A percentile compares a stretch with the other conserved stretches of the same genome.
Evolutionary conservation across 2,329 filamentous ascomycete species (phyloP).

Genomic region (Tricladium varicosporioides): DNA sequence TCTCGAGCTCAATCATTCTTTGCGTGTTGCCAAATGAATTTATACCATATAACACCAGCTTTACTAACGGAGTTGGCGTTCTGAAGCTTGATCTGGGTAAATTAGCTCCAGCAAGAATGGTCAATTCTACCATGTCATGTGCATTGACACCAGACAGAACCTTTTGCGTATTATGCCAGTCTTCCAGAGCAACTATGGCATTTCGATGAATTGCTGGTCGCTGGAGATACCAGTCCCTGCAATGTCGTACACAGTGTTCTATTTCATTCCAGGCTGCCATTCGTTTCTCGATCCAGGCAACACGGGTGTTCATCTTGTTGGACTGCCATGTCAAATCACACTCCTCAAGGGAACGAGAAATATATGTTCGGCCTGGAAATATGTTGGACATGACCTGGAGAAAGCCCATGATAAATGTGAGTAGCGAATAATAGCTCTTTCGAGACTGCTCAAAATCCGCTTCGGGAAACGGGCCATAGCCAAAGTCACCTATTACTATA

Average conservation of each 20-base stretch:
- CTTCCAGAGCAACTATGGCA: constrained; percentile 14
- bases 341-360: constrained; percentile 13
- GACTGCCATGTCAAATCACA: constrained; percentile 16
- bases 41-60: constrained; percentile 12
- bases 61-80: constrained; percentile 9
- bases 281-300: constrained; percentile 23
- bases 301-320: constrained; percentile 16
- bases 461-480: constrained; percentile 11
- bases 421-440: constrained; percentile 20
- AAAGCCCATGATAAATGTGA: constrained; percentile 23
- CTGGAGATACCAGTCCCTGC: constrained; percentile 9
- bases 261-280: constrained; percentile 16
- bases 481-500: not conserved
- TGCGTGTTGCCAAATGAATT: constrained; percentile 4
- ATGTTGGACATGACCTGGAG: constrained; percentile 14
- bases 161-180: constrained; percentile 17
- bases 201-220: constrained; percentile 9
- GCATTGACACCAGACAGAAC: constrained; percentile 14
- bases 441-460: constrained; percentile 16
- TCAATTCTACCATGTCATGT: constrained; percentile 16
- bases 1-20: constrained; percentile 16
- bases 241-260: not conserved
- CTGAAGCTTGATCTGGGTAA: constrained; percentile 19
- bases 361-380: constrained; percentile 18
- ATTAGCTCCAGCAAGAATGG: constrained; percentile 14